phyloP scores from a whole-genome alignment of 805 yeast species.

The Ogataea angusta region DNA sequence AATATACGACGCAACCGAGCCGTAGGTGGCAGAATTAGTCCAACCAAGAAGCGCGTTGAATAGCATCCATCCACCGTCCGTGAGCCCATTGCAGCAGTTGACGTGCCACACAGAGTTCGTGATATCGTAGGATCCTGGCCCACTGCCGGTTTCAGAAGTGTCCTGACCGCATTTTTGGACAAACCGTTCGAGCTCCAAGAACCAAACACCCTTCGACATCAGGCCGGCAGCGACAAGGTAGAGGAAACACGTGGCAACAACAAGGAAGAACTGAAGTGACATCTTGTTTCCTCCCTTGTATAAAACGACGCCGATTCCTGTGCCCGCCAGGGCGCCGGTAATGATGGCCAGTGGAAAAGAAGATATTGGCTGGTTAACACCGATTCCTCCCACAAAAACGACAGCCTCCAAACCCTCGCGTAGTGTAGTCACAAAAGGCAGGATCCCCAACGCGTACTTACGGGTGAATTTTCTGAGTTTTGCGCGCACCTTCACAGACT shows the following conservation, averaged over 20 bases:
- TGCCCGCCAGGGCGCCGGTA: conserved; percentile 57
- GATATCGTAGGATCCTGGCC: conserved; percentile 91
- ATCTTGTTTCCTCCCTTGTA: conserved; percentile 78
- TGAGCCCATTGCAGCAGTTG: conserved; percentile 88
- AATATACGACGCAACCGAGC: conserved; percentile 73
- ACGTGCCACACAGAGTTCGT: conserved; percentile 86
- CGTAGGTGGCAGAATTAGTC: conserved; percentile 92
- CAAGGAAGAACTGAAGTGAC: conserved; percentile 70
- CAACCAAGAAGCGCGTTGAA: conserved; percentile 87
- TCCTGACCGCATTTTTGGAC: conserved; percentile 80
- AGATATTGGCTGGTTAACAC: conserved; percentile 63
- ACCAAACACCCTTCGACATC: conserved; percentile 87
- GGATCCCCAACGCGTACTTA: conserved; percentile 63
- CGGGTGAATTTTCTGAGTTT: conserved; percentile 41
- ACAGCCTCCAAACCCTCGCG: conserved; percentile 93
- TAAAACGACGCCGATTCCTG: conserved; percentile 59
- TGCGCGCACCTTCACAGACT: conserved; percentile 12
- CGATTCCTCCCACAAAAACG: conserved; percentile 87
- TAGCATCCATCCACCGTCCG: conserved; percentile 92
- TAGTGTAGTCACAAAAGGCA: conserved; percentile 82
- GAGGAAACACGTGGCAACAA: conserved; percentile 73
- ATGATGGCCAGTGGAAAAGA: conserved; percentile 65
- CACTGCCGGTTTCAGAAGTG: conserved; percentile 83
- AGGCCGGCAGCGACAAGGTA: conserved; percentile 86
- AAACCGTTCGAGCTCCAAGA: conserved; percentile 73